A percentile compares a stretch with the other conserved stretches of the same genome.
phyloP scores from a whole-genome alignment of 2,329 filamentous ascomycete species.

The Trichoderma asperellum region DNA sequence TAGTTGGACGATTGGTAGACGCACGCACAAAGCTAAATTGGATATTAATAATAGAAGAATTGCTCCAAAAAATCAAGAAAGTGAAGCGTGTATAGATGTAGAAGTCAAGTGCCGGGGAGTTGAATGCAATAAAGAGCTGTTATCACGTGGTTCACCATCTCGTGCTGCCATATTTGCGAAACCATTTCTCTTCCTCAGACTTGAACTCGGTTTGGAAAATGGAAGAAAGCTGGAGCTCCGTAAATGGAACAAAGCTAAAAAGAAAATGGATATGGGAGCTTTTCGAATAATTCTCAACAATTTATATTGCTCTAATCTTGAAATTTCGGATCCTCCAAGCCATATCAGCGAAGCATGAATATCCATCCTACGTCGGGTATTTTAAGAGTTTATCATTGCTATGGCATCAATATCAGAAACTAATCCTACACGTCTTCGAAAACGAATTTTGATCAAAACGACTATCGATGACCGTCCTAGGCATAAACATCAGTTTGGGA shows the following conservation, averaged over 20 bases:
- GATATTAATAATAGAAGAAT: background rate
- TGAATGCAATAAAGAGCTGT: background rate
- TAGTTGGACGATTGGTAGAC: background rate
- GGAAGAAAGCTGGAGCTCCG: background rate
- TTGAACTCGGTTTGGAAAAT: background rate
- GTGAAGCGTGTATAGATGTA: background rate
- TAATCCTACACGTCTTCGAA: conserved; percentile 22
- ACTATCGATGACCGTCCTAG: conserved; percentile 27
- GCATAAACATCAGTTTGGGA: conserved; percentile 30
- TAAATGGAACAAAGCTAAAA: background rate
- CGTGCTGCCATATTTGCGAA: background rate
- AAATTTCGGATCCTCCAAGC: background rate
- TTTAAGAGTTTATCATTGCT: conserved; percentile 10
- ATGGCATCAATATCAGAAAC: conserved; percentile 21
- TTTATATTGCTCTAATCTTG: background rate
- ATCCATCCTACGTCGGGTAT: background rate
- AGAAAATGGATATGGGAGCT: background rate
- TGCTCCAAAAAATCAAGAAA: background rate
- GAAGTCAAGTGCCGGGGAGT: background rate
- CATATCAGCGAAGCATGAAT: background rate
- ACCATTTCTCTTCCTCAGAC: background rate
- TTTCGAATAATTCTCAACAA: background rate
- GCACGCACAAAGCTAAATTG: no score
- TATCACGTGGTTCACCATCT: conserved; percentile 13
- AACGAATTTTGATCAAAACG: conserved; percentile 18